These are phyloP conservation scores for Lindgomyces ingoldianus DNA, from an alignment of 495 filamentous ascomycete genomes.

Conservation along the genomic window DNA sequence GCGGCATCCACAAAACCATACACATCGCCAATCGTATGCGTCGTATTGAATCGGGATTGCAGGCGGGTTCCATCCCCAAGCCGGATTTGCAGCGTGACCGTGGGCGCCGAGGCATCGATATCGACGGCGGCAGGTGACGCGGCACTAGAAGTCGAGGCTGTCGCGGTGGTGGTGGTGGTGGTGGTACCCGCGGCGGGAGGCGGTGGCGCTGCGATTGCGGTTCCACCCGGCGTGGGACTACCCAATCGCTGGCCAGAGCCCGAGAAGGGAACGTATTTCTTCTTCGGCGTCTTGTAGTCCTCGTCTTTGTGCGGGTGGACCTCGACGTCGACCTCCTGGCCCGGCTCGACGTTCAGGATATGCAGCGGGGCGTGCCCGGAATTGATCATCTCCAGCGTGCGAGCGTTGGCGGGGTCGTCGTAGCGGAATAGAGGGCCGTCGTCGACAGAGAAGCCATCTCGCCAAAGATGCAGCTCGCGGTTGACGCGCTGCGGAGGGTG, in stretches of 20 bases:
- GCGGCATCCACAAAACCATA: conserved; percentile 79
- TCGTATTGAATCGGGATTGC: conserved; percentile 86
- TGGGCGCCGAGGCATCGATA: conserved; percentile 76
- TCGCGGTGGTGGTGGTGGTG: conserved; percentile 46
- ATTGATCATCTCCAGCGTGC: conserved; percentile 80
- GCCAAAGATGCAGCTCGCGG: conserved; percentile 85
- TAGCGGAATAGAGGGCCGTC: conserved; percentile 88
- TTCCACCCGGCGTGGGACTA: conserved; percentile 74
- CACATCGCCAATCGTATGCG: conserved; percentile 86
- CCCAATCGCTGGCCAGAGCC: conserved; percentile 86
- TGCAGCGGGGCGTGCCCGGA: conserved; percentile 82
- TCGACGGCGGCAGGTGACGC: conserved; percentile 50
- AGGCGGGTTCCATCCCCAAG: conserved; percentile 87
- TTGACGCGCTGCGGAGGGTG: conserved; percentile 56
- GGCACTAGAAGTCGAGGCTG: conserved; percentile 39
- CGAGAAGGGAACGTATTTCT: conserved; percentile 82
- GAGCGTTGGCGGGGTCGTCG: conserved; percentile 82
- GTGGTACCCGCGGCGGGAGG: conserved; percentile 43
- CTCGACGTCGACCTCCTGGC: conserved; percentile 88
- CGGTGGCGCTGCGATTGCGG: conserved; percentile 43
- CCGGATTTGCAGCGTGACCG: conserved; percentile 78
- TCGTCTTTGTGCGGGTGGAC: conserved; percentile 77
- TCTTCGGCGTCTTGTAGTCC: conserved; percentile 78
- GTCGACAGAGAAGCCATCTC: conserved; percentile 91
- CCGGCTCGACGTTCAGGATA: conserved; percentile 81